Evolutionary conservation across 768 basidiomycete genomes (phyloP), one percentile per base, ranked within the genome.

Genomic region (Macrolepiota albuminosa): DNA sequence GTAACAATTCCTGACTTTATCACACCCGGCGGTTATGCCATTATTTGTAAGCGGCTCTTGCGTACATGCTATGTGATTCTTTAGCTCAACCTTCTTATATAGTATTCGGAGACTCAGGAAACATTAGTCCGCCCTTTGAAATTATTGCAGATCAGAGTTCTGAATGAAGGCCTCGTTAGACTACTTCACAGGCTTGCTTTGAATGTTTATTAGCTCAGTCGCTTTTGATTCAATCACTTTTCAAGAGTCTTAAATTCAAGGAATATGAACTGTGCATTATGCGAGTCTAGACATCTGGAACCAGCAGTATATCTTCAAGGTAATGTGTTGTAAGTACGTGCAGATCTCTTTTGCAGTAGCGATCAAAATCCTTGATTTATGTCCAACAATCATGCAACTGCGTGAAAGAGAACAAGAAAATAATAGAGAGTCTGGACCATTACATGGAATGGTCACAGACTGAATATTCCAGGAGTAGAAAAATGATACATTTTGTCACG

Each of bases 41-140:
- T 54, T 21, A 40, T 36, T 50, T 40, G 56, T 57, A 24, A 40
- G 56, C 18, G 24, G 21, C 43, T 53, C 54, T n/a, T 6, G 18
- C 4, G 51, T 16, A 2, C 24, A 18, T 31, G 14, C 26, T 45
- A 21, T 39, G 42, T 26, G 36, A 42, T 51, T 53, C 29, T 16
- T 58, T 6, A 2, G 29, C 37, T 60, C 39, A 14, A 16, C 43
- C n/a, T 18, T 8, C n/a, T 43, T 26, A 21, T 21, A 21, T 16
- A 82, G 80, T 82, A 54, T 79, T 79, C 57, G 80, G 81, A 16
- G 78, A 81, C 63, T 81, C 79, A 18, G 79, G 79, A 39, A 76
- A 81, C 68, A 66, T 67, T 54, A 79, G 78, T 66, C 73, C 71
- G 11, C 59, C 60, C 21, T 81, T 81, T 68, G 68, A 68, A 13